Evolutionary conservation across 768 basidiomycete genomes (phyloP).

Genomic region (Astraeus odoratus): DNA sequence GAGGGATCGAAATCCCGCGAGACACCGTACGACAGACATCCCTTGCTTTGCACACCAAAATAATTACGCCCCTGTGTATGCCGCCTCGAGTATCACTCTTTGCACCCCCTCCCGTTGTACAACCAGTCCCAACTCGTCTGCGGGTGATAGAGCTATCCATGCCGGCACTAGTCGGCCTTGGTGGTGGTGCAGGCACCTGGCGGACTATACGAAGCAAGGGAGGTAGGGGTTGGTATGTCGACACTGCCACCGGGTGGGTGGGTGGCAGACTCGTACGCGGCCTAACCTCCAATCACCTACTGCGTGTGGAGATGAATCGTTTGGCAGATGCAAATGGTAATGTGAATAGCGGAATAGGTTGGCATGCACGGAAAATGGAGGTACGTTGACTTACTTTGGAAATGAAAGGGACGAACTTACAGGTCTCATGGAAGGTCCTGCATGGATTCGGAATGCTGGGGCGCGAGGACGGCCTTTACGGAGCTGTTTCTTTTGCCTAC

Average conservation of each 20-base stretch:
- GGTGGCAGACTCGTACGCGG: slow-evolving; percentile 52
- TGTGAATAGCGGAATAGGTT: slow-evolving; percentile 87
- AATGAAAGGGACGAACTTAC: slow-evolving; percentile 4
- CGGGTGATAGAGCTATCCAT: slow-evolving; percentile 84
- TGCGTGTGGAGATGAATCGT: slow-evolving; percentile 62
- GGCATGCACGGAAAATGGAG: slow-evolving; percentile 98
- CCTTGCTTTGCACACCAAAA: slow-evolving; percentile 65
- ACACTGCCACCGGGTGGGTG: slow-evolving; percentile 77
- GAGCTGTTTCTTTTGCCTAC: slow-evolving; percentile 91
- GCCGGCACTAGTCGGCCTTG: slow-evolving; percentile 61
- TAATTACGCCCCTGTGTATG: slow-evolving; percentile 76
- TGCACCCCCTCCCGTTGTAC: slow-evolving; percentile 22
- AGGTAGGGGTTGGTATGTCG: slow-evolving; percentile 91
- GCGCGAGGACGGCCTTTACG: slow-evolving; percentile 88
- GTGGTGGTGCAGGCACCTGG: slow-evolving; percentile 81
- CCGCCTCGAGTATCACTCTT: slow-evolving; percentile 68
- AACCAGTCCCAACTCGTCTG: slow-evolving; percentile 55
- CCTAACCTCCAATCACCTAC: slow-evolving; percentile 53
- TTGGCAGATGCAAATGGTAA: slow-evolving; percentile 80
- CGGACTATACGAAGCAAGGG: slow-evolving; percentile 88
- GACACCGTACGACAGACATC: slow-evolving; percentile 60
- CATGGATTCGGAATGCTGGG: slow-evolving; percentile 89
- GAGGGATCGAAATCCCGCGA: slow-evolving; percentile 22
- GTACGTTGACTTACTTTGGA: slow-evolving; percentile 37
- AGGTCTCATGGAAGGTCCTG: slow-evolving; percentile 46